Conservation (phyloP, 345 rosid genomes). For the Anastatica hierochuntica region DNA sequence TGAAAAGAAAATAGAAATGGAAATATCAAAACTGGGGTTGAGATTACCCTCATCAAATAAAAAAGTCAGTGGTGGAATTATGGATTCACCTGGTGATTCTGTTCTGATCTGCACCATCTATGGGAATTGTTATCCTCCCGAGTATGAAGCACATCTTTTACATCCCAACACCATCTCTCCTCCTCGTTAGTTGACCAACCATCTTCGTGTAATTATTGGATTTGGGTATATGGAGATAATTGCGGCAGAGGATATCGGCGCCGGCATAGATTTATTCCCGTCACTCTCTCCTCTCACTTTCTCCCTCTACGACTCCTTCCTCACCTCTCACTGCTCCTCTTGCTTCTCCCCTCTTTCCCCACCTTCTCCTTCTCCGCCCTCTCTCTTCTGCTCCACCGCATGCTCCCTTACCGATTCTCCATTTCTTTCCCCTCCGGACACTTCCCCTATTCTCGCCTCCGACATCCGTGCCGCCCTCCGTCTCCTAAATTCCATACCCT, state of each 20-base stretch:
- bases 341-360: constrained; percentile 30
- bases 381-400: constrained; percentile 32
- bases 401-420: constrained; percentile 30
- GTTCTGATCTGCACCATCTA: too few species aligned
- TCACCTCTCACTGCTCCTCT: constrained; percentile 45
- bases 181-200: too few species aligned
- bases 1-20: too few species aligned
- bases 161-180: too few species aligned
- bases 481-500: constrained; percentile 36
- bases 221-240: constrained; percentile 27
- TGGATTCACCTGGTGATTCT: too few species aligned
- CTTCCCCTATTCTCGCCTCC: constrained; percentile 23
- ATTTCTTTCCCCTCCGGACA: constrained; percentile 8
- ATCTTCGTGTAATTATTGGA: too few species aligned
- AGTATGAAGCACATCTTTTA: too few species aligned
- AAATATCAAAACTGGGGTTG: too few species aligned
- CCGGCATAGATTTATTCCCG: constrained; percentile 41
- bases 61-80: too few species aligned
- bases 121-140: too few species aligned
- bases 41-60: too few species aligned
- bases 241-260: constrained; percentile 33
- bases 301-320: constrained; percentile 46
- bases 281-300: constrained; percentile 44
- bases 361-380: background rate
- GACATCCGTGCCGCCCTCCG: constrained; percentile 58